Percentiles rank a stretch among this genome's conserved stretches.
Evolutionary conservation across 2,329 filamentous ascomycete genomes (phyloP).

Genomic region (Moelleriella libera): DNA sequence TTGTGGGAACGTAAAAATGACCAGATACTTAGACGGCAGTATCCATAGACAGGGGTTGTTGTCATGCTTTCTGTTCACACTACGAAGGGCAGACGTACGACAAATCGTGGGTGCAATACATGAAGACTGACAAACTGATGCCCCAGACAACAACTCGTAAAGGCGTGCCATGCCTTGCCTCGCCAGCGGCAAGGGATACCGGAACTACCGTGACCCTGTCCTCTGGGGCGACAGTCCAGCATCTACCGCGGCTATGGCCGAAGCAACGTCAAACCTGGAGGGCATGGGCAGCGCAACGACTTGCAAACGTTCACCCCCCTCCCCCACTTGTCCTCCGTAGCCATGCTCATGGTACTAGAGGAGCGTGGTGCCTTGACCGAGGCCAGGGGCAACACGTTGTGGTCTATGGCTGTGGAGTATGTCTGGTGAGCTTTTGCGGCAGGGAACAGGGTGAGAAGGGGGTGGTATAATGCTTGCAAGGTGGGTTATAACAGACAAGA

Average conservation of each 20-base stretch:
- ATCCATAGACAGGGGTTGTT: conserved; percentile 5
- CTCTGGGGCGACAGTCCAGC: neutral
- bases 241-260: conserved; percentile 4
- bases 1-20: conserved; percentile 2
- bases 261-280: neutral
- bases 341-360: neutral
- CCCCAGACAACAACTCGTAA: neutral
- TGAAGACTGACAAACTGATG: neutral
- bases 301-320: neutral
- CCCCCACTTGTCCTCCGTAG: neutral
- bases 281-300: neutral
- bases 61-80: neutral
- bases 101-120: neutral
- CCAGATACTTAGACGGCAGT: conserved; percentile 3
- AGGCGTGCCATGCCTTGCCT: neutral
- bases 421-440: conserved; percentile 1
- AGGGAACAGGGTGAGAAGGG: conserved; percentile 7
- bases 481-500: conserved; percentile 13
- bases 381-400: conserved; percentile 7
- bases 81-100: neutral
- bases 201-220: neutral
- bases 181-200: neutral
- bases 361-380: conserved; percentile 2
- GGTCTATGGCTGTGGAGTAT: conserved; percentile 7
- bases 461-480: conserved; percentile 14